Conservation (phyloP, 805 yeast genomes). For the Lipomyces starkeyi region DNA sequence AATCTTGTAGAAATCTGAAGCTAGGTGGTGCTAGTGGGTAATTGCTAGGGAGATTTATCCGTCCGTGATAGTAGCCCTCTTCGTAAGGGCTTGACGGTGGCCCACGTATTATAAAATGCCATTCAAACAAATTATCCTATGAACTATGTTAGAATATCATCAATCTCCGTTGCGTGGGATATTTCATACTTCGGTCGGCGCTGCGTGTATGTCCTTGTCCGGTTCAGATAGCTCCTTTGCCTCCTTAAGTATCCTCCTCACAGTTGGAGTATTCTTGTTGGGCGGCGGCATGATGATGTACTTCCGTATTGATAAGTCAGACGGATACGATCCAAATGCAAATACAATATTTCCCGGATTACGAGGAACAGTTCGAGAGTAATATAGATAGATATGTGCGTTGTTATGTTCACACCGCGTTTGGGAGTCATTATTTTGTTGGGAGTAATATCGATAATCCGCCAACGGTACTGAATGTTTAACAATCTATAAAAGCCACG, state of each 20-base stretch:
- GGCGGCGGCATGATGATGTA: background rate
- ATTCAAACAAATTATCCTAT: conserved; percentile 45
- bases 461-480: too few relatives aligned
- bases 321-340: background rate
- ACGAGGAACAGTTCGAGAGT: background rate
- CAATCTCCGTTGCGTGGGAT: background rate
- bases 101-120: conserved; percentile 93
- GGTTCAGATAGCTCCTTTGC: conserved; percentile 31
- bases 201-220: conserved; percentile 29
- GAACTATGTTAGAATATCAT: background rate
- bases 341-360: background rate
- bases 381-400: too few relatives aligned
- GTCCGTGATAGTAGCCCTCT: conserved; percentile 88
- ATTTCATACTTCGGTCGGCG: conserved; percentile 29
- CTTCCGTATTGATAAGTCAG: background rate
- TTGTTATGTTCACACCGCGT: too few relatives aligned
- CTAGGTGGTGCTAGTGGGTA: conserved; percentile 89
- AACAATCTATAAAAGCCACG: too few relatives aligned
- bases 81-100: conserved; percentile 89
- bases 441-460: too few relatives aligned
- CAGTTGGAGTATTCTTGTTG: conserved; percentile 24
- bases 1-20: conserved; percentile 39
- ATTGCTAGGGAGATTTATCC: conserved; percentile 79
- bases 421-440: too few relatives aligned
- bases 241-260: conserved; percentile 30